Conservation (phyloP, 2,329 filamentous ascomycete species). For the Chalaropsis ovoidea region DNA sequence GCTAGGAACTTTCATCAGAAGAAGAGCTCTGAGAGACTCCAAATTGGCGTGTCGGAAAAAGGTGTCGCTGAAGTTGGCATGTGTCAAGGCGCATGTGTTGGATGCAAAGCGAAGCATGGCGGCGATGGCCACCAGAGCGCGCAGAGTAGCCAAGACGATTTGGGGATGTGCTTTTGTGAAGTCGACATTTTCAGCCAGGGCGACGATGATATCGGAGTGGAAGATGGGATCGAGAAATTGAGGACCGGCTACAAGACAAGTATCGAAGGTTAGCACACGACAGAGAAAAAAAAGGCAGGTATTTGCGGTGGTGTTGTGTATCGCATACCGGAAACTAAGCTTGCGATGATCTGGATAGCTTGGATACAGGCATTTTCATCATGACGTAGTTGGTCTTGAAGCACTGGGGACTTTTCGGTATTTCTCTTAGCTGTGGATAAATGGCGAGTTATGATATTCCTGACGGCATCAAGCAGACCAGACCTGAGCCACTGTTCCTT, state of each 20-base stretch:
- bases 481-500: conserved; percentile 69
- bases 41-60: conserved; percentile 8
- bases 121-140: conserved; percentile 34
- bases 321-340: conserved; percentile 12
- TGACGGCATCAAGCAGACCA: conserved; percentile 54
- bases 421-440: not conserved
- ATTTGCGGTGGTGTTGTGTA: not conserved
- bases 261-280: not conserved
- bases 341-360: conserved; percentile 73
- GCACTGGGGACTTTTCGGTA: not conserved
- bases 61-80: not conserved
- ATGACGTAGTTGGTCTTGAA: conserved; percentile 11
- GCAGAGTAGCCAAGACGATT: conserved; percentile 63
- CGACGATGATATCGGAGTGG: conserved; percentile 54
- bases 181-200: conserved; percentile 61
- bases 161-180: conserved; percentile 53
- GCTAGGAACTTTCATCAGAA: not conserved
- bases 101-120: conserved; percentile 9
- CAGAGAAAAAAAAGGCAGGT: not conserved
- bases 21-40: conserved; percentile 10
- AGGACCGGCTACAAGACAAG: conserved; percentile 54
- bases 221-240: conserved; percentile 67
- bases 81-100: conserved; percentile 13
- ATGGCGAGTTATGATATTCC: conserved; percentile 1
- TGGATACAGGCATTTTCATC: conserved; percentile 42